Evolutionary conservation across 2,329 filamentous ascomycete genomes (phyloP), one percentile per base, ranked within the genome.

Genomic region (Lanzia echinophila): DNA sequence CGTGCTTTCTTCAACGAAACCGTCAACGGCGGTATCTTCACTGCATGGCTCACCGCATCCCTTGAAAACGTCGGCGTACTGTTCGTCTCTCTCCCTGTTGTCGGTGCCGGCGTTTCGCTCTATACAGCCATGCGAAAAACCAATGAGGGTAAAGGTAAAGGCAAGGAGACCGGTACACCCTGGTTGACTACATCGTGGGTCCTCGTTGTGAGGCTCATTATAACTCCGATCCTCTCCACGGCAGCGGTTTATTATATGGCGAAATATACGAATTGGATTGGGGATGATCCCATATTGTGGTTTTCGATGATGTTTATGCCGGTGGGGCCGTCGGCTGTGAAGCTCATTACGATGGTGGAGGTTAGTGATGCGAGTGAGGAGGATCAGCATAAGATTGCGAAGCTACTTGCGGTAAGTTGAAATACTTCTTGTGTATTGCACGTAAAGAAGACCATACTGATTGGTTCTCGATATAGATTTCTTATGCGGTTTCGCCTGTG

Each of bases 101-200:
- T 87, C 15, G 75, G 87, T 0, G 82, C 84, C 0, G 83, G 84
- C 1, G 79, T 84, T n/a, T 83, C 83, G 58, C 73, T 87, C 1
- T 81, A 77, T 53, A 75, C 75, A 20, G 75, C 78, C 15, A 70
- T 81, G 58, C 65, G 72, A 54, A 71, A 71, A 55, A 73, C 75
- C 63, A 75, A 73, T 59, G 66, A 68, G 32, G 69, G 73, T 46
- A 64, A 73, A 50, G 47, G 34, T 0, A 43, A 53, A 15, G 42
- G 38, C 0, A 46, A 33, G 13, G 31, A 42, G 19, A 67, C 69
- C 31, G 60, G 63, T 2, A 69, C 82, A 6, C 77, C 79, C 0
- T 79, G 75, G 72, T 55, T 63, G 1, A 75, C 77, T 0, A 71
- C 81, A 15, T 57, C 69, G 0, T 76, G 79, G 55, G 69, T 84